Conservation (phyloP, 2,329 filamentous ascomycete genomes). For the Alternaria solani region DNA sequence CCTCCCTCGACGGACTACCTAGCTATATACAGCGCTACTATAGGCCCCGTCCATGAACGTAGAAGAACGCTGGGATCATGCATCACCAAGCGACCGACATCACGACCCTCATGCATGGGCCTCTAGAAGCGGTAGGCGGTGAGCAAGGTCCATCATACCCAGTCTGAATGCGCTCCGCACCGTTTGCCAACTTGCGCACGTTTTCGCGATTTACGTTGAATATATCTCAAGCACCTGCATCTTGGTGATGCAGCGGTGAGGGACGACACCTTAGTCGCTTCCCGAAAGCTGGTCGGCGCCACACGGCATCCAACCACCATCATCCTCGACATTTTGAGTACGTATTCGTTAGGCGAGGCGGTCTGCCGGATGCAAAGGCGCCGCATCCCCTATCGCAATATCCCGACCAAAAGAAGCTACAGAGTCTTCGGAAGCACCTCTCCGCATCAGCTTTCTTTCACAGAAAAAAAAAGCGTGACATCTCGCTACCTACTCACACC, state of each 20-base stretch:
- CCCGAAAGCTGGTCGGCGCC: slow-evolving; percentile 10
- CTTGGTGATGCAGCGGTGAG: slow-evolving; percentile 26
- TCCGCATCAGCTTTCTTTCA: slow-evolving; percentile 21
- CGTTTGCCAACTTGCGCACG: slow-evolving; percentile 1
- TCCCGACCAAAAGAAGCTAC: slow-evolving; percentile 25
- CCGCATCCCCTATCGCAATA: slow-evolving; percentile 26
- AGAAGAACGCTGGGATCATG: slow-evolving; percentile 13
- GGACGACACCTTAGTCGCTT: slow-evolving; percentile 13
- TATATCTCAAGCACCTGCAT: slow-evolving; percentile 15
- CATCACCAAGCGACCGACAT: slow-evolving; percentile 18
- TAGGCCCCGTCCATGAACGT: slow-evolving; percentile 14
- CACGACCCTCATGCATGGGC: slow-evolving; percentile 20
- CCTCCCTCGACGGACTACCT: slow-evolving; percentile 18
- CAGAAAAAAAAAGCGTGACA: slow-evolving; percentile 5
- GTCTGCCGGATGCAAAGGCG: slow-evolving; percentile 35
- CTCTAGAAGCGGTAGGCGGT: slow-evolving; percentile 26
- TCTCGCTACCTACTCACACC: slow-evolving; percentile 24
- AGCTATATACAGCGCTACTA: slow-evolving; percentile 34
- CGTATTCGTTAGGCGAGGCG: slow-evolving; percentile 20
- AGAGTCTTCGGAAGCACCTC: slow-evolving; percentile 33
- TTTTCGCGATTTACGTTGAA: slow-evolving; percentile 6
- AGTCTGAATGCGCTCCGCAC: background rate
- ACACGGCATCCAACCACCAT: slow-evolving; percentile 14
- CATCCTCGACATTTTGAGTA: slow-evolving; percentile 13
- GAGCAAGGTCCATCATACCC: slow-evolving; percentile 4